Percentiles rank a stretch among this genome's conserved stretches.
phyloP scores from a whole-genome alignment of 345 rosid species.

The Turnera subulata region DNA sequence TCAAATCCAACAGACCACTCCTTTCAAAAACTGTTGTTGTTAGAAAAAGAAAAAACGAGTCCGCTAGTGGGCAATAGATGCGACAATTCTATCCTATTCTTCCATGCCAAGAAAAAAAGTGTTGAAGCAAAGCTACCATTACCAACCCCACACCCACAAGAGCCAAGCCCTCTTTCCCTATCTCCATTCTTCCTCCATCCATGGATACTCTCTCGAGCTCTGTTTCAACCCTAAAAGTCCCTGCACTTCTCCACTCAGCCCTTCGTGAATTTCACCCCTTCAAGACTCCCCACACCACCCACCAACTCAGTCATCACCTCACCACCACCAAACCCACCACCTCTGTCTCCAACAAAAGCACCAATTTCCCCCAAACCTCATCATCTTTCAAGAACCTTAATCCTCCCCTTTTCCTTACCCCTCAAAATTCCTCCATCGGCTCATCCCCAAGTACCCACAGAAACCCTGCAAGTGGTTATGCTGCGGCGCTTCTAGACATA shows the following conservation, averaged over 20 bases:
- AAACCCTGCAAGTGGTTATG: slow-evolving; percentile 61
- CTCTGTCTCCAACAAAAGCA: slow-evolving; percentile 7
- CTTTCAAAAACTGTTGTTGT: no score
- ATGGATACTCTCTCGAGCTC: slow-evolving; percentile 63
- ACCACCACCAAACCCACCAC: slow-evolving; percentile 34
- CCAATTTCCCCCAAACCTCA: slow-evolving; percentile 19
- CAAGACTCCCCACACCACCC: slow-evolving; percentile 19
- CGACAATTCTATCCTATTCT: no score
- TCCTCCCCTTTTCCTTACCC: slow-evolving; percentile 19
- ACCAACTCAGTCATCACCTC: slow-evolving; percentile 21
- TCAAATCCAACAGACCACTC: no score
- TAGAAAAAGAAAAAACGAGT: no score
- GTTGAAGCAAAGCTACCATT: no score
- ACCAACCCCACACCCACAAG: no score
- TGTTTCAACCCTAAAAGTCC: slow-evolving; percentile 45
- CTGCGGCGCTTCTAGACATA: slow-evolving; percentile 65
- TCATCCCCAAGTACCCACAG: slow-evolving; percentile 31
- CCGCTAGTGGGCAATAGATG: no score
- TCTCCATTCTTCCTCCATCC: slow-evolving; percentile 2
- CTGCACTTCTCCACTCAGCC: slow-evolving; percentile 16
- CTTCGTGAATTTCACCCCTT: slow-evolving; percentile 32
- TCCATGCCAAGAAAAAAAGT: no score
- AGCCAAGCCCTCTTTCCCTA: no score
- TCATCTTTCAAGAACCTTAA: slow-evolving; percentile 8
- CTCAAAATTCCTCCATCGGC: slow-evolving; percentile 14